Evolutionary conservation across 2,329 filamentous ascomycete species (phyloP).

Genomic region (Gremmenia infestans): DNA sequence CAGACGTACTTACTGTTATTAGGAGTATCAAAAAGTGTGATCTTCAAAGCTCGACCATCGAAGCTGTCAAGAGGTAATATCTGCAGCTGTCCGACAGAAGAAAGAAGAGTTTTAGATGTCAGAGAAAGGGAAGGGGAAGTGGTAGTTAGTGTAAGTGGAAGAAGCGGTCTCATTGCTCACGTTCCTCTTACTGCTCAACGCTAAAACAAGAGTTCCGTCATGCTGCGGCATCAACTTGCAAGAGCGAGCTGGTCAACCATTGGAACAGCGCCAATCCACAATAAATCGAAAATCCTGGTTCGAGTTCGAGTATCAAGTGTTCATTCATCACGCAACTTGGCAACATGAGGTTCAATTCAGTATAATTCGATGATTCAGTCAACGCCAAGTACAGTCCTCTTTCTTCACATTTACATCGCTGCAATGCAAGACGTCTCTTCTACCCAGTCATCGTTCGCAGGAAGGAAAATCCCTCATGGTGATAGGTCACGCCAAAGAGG

Average conservation of each 20-base stretch:
- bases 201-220: neutral
- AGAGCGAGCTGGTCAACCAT: neutral
- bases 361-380: neutral
- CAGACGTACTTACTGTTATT: slow-evolving; percentile 9
- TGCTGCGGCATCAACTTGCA: neutral
- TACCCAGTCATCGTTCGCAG: neutral
- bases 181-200: neutral
- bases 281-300: neutral
- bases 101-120: neutral
- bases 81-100: slow-evolving; percentile 7
- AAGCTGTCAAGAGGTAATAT: slow-evolving; percentile 4
- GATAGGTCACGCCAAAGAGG: neutral
- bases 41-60: slow-evolving; percentile 24
- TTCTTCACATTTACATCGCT: neutral
- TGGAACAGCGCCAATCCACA: neutral
- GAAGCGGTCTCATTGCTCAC: neutral
- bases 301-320: neutral
- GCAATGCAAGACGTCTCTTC: neutral
- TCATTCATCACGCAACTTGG: neutral
- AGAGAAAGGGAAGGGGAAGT: neutral
- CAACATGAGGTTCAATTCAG: neutral
- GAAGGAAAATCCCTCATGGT: neutral
- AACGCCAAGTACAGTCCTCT: neutral
- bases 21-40: neutral
- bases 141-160: neutral